Evolutionary conservation across 768 basidiomycete genomes (phyloP).

Genomic region (Panellus pusillus): DNA sequence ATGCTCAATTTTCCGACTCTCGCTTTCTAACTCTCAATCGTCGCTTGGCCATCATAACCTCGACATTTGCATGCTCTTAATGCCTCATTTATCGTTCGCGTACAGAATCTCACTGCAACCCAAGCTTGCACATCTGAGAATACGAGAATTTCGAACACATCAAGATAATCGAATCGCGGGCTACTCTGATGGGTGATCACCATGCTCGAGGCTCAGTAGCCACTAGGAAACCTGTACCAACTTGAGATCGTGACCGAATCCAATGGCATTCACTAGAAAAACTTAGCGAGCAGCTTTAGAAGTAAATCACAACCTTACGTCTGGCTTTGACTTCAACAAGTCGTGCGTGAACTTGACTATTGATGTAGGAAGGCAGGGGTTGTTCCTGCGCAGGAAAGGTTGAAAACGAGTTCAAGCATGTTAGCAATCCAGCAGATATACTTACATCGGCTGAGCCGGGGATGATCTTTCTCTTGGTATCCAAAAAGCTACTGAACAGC

Average conservation of each 20-base stretch:
- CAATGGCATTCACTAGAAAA: conserved; percentile 6
- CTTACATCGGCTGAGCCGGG: not conserved
- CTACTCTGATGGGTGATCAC: not conserved
- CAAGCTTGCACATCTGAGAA: too few species aligned
- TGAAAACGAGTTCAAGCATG: conserved; percentile 1
- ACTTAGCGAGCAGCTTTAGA: not conserved
- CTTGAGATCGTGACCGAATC: conserved; percentile 5
- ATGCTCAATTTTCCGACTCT: too few species aligned
- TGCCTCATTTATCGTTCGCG: not conserved
- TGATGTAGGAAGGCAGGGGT: conserved; percentile 14
- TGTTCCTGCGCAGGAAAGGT: not conserved
- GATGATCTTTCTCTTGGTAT: too few species aligned
- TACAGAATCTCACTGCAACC: too few species aligned
- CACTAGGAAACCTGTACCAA: not conserved
- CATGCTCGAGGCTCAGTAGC: not conserved
- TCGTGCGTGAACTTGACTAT: conserved; percentile 4
- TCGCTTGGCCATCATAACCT: too few species aligned
- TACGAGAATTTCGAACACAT: too few species aligned
- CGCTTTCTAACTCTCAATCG: too few species aligned
- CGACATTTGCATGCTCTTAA: too few species aligned
- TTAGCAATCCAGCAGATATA: not conserved
- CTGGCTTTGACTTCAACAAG: conserved; percentile 8
- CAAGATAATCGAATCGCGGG: too few species aligned
- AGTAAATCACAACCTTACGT: conserved; percentile 2
- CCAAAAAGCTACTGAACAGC: too few species aligned